phyloP scores from a whole-genome alignment of 768 basidiomycete species.

The Kwoniella europaea region DNA sequence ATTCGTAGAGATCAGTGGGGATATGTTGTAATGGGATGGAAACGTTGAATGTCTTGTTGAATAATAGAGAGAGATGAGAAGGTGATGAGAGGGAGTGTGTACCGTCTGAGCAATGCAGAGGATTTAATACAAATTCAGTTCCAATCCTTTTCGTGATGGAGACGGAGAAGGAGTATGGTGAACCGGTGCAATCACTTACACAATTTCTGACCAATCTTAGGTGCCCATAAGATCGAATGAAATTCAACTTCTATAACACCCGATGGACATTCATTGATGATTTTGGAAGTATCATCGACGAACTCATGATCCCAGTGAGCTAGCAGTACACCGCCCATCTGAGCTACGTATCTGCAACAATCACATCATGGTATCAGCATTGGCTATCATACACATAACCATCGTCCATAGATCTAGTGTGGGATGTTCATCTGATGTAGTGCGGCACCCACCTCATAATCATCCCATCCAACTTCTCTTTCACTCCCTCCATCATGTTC shows the following conservation, averaged over 20 bases:
- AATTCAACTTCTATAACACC: conserved; percentile 75
- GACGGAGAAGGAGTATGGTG: too few relatives aligned
- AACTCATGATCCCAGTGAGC: conserved; percentile 81
- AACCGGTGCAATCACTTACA: too few relatives aligned
- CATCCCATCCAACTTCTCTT: conserved; percentile 92
- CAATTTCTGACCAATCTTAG: conserved; percentile 77
- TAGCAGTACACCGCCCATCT: conserved; percentile 83
- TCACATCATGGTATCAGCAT: not conserved
- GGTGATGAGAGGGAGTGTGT: conserved; percentile 86
- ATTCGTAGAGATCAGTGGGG: conserved; percentile 76
- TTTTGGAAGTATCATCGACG: conserved; percentile 66
- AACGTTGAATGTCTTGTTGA: conserved; percentile 90
- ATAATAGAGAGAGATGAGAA: conserved; percentile 86
- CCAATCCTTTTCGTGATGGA: too few relatives aligned
- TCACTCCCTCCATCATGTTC: conserved; percentile 73
- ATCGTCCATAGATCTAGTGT: not conserved
- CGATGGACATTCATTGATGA: conserved; percentile 85
- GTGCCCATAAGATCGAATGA: conserved; percentile 87
- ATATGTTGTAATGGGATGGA: conserved; percentile 93
- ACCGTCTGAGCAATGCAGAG: conserved; percentile 65
- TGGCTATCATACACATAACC: not conserved
- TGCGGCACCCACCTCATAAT: conserved; percentile 76
- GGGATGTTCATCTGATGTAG: not conserved
- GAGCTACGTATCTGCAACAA: conserved; percentile 74
- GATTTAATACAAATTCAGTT: not conserved